A percentile compares a stretch with the other conserved stretches of the same genome.
Conservation (phyloP, 2,329 filamentous ascomycete species). For the Colletotrichum neosansevieriae region DNA sequence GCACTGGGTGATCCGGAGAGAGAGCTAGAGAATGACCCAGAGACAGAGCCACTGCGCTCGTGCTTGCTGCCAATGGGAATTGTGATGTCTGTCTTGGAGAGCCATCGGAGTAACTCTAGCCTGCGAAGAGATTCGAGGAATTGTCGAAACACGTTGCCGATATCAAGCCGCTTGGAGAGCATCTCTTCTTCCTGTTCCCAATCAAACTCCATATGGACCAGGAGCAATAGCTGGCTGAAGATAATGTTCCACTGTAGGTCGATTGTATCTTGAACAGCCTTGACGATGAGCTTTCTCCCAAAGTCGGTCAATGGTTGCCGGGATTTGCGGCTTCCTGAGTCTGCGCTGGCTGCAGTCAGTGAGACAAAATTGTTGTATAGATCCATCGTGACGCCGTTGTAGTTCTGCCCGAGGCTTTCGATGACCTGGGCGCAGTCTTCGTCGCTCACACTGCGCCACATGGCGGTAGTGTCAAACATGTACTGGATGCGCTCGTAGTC, state of each 20-base stretch:
- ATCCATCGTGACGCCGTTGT: constrained; percentile 67
- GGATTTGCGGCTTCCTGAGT: constrained; percentile 59
- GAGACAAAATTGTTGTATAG: constrained; percentile 66
- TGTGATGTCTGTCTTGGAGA: constrained; percentile 69
- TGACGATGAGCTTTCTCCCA: constrained; percentile 80
- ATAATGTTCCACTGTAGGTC: constrained; percentile 79
- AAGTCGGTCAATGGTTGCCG: constrained; percentile 76
- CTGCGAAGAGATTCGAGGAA: constrained; percentile 79
- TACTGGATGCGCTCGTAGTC: constrained; percentile 80
- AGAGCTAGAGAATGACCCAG: constrained; percentile 44
- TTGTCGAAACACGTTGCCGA: constrained; percentile 76
- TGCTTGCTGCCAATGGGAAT: constrained; percentile 59
- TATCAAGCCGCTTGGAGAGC: constrained; percentile 69
- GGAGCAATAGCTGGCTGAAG: constrained; percentile 83
- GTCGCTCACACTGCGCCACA: constrained; percentile 83
- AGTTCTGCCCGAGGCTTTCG: constrained; percentile 75
- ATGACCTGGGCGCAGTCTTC: constrained; percentile 81
- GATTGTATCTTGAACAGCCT: constrained; percentile 83
- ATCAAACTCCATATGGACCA: constrained; percentile 89
- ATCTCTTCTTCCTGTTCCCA: constrained; percentile 79
- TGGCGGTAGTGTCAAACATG: constrained; percentile 83
- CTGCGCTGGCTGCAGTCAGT: constrained; percentile 56
- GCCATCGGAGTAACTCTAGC: constrained; percentile 79
- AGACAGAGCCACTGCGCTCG: constrained; percentile 52
- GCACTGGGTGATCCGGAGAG: constrained; percentile 47